These are phyloP conservation scores for Mycena epipterygia DNA, from an alignment of 768 basidiomycete genomes.

Conservation along the genomic window DNA sequence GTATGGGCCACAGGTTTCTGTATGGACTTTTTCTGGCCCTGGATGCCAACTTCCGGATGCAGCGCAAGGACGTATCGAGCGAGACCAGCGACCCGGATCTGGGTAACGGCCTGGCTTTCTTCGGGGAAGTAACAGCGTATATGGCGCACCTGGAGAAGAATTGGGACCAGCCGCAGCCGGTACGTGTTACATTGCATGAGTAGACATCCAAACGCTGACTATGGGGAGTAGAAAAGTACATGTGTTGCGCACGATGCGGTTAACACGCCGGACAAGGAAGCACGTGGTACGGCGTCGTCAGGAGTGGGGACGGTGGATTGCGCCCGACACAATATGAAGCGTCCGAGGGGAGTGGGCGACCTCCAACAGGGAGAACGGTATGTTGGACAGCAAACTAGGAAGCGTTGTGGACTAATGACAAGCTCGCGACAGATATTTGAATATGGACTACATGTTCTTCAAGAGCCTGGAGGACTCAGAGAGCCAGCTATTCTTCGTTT, in stretches of 20 bases:
- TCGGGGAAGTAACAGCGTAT: conserved; percentile 28
- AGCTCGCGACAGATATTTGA: too few species aligned
- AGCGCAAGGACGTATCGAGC: conserved; percentile 34
- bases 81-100: conserved; percentile 29
- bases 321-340: conserved; percentile 22
- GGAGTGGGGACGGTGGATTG: conserved; percentile 32
- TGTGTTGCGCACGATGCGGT: not conserved
- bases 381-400: too few species aligned
- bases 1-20: conserved; percentile 3
- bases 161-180: conserved; percentile 4
- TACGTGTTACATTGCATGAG: too few species aligned
- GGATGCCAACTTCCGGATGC: conserved; percentile 37
- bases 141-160: too few species aligned
- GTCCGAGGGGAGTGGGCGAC: not conserved
- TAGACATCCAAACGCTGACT: too few species aligned
- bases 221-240: too few species aligned
- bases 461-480: too few species aligned
- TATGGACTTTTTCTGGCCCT: conserved; percentile 22
- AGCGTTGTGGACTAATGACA: too few species aligned
- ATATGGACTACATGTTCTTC: too few species aligned
- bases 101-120: conserved; percentile 35
- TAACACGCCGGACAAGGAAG: not conserved
- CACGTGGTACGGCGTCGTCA: conserved; percentile 5
- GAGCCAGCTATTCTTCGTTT: too few species aligned
- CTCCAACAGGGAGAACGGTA: not conserved